Conservation (phyloP, 2,329 filamentous ascomycete genomes). For the Xylariaceae sp. region DNA sequence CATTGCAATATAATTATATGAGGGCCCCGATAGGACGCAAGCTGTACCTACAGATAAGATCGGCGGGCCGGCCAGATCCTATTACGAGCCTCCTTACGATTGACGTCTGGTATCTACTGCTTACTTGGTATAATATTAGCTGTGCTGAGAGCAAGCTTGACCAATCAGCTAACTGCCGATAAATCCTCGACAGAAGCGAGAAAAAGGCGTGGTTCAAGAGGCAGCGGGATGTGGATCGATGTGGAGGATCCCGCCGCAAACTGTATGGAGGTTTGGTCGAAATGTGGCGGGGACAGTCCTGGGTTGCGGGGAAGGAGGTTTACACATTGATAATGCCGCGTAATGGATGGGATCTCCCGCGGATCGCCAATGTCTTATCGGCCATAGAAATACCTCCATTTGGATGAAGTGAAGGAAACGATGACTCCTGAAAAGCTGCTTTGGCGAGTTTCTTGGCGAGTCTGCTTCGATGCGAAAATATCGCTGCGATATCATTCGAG, state of each 20-base stretch:
- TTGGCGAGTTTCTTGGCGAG: no score
- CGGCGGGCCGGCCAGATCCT: conserved; percentile 14
- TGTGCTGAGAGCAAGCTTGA: conserved; percentile 4
- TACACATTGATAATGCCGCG: conserved; percentile 16
- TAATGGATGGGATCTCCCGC: conserved; percentile 3
- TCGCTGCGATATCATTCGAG: conserved; percentile 21
- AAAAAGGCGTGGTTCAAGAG: conserved; percentile 14
- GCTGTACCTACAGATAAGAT: conserved; percentile 28
- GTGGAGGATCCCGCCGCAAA: conserved; percentile 26
- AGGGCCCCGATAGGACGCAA: conserved; percentile 22
- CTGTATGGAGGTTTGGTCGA: conserved; percentile 2
- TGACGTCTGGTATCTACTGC: conserved; percentile 11
- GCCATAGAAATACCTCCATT: conserved; percentile 32
- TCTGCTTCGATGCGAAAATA: not conserved
- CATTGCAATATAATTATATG: conserved; percentile 34
- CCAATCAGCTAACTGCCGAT: conserved; percentile 43
- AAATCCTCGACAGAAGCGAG: conserved; percentile 23
- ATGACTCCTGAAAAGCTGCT: not conserved
- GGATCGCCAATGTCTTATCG: conserved; percentile 25
- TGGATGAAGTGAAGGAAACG: not conserved
- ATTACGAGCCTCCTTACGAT: not conserved
- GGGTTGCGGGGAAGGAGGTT: conserved; percentile 31
- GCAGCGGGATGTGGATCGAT: conserved; percentile 23
- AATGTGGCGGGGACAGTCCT: conserved; percentile 27
- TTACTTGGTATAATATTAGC: conserved; percentile 35